A percentile compares a stretch with the other conserved stretches of the same genome.
phyloP scores from a whole-genome alignment of 129 eudicot species.

The Centella asiatica region DNA sequence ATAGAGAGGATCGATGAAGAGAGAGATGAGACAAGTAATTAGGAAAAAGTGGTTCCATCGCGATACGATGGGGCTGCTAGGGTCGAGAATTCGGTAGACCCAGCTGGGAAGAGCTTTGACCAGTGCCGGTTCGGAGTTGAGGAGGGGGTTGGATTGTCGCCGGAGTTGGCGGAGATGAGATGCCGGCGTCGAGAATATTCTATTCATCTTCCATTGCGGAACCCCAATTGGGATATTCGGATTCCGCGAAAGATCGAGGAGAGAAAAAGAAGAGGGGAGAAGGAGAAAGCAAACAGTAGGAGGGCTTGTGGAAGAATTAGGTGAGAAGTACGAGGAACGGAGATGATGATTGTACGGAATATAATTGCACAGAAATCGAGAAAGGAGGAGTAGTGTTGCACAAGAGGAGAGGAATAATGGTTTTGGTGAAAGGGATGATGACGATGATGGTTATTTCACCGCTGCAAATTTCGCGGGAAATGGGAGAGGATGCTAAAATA shows the following conservation, averaged over 20 bases:
- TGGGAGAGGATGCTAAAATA: background rate
- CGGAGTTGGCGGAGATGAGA: constrained; percentile 56
- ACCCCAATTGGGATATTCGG: constrained; percentile 14
- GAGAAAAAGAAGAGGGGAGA: background rate
- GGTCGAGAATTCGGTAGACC: constrained; percentile 80
- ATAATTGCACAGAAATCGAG: background rate
- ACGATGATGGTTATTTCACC: constrained; percentile 1
- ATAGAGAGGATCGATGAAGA: constrained; percentile 78
- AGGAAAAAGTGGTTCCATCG: constrained; percentile 80
- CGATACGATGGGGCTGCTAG: constrained; percentile 64
- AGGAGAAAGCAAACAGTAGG: background rate
- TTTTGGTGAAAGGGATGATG: background rate
- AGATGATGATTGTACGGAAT: background rate
- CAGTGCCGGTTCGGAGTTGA: constrained; percentile 19
- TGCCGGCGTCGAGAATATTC: constrained; percentile 53
- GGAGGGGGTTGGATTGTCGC: constrained; percentile 28
- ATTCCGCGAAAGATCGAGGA: constrained; percentile 16
- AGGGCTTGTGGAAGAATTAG: background rate
- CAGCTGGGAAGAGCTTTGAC: constrained; percentile 41
- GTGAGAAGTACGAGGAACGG: background rate
- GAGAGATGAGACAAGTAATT: constrained; percentile 53
- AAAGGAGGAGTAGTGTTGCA: constrained; percentile 9
- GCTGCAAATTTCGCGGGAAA: constrained; percentile 16
- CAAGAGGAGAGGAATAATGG: background rate
- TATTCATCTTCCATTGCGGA: constrained; percentile 76